Percentiles rank a stretch among this genome's conserved stretches.
These are phyloP conservation scores for Russula brevipes DNA, from an alignment of 768 basidiomycete genomes.

Conservation along the genomic window DNA sequence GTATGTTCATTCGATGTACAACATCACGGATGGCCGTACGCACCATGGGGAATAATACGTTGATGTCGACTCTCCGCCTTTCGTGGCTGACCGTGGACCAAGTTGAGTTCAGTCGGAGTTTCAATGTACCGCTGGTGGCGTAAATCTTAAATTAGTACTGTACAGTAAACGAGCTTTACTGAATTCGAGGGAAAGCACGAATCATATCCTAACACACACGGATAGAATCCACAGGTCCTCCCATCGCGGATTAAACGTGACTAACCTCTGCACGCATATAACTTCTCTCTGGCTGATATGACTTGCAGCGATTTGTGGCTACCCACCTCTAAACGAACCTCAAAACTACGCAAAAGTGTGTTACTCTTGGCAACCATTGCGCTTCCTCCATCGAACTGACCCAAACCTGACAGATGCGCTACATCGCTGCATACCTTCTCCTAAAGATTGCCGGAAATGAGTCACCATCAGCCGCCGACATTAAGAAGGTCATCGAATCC, in stretches of 20 bases:
- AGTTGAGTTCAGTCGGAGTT: conserved; percentile 25
- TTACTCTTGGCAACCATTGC: neutral
- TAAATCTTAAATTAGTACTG: conserved; percentile 45
- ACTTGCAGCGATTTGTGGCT: conserved; percentile 86
- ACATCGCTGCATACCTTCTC: conserved; percentile 95
- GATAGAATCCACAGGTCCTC: conserved; percentile 96
- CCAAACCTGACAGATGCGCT: conserved; percentile 59
- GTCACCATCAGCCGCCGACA: conserved; percentile 76
- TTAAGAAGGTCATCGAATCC: conserved; percentile 78
- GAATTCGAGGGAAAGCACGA: neutral
- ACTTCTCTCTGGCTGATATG: conserved; percentile 8
- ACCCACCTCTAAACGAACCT: conserved; percentile 44
- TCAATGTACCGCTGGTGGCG: conserved; percentile 38
- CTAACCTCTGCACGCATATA: conserved; percentile 13
- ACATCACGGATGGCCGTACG: neutral
- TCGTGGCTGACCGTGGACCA: conserved; percentile 19
- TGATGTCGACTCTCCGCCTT: neutral
- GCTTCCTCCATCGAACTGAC: neutral
- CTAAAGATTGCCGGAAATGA: conserved; percentile 92
- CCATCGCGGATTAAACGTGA: conserved; percentile 82
- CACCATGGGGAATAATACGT: conserved; percentile 23
- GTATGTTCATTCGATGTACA: neutral
- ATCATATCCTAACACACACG: conserved; percentile 38
- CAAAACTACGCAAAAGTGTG: conserved; percentile 42
- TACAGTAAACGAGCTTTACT: conserved; percentile 41